Evolutionary conservation across 2,329 filamentous ascomycete genomes (phyloP).

Genomic region (Pyrenophora seminiperda): DNA sequence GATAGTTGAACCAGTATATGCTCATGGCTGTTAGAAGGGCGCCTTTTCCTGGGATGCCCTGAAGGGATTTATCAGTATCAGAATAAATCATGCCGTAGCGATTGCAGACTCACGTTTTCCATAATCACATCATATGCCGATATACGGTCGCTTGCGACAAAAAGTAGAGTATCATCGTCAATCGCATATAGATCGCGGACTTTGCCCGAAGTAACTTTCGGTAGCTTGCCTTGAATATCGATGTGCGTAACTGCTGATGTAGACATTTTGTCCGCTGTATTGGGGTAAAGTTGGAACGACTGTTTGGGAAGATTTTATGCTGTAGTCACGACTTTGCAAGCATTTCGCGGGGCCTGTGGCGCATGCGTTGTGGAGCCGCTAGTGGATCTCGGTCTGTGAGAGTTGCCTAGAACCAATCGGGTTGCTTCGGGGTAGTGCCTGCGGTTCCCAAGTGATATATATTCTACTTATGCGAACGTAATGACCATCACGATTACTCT

Average conservation of each 20-base stretch:
- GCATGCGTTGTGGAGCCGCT: conserved; percentile 9
- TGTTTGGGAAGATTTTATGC: conserved; percentile 14
- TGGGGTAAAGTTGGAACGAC: conserved; percentile 8
- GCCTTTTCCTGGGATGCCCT: conserved; percentile 73
- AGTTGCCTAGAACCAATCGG: not conserved
- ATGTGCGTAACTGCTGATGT: conserved; percentile 35
- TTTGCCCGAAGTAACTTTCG: conserved; percentile 67
- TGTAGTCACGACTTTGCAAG: conserved; percentile 17
- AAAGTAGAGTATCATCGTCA: conserved; percentile 73
- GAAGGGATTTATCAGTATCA: conserved; percentile 1
- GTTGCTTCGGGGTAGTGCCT: not conserved
- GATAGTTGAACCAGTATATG: conserved; percentile 69
- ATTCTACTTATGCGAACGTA: too few species aligned
- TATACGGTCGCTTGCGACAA: conserved; percentile 87
- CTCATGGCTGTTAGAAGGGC: conserved; percentile 69
- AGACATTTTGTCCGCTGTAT: conserved; percentile 28
- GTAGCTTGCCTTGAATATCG: conserved; percentile 46
- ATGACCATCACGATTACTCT: too few species aligned
- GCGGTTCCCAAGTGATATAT: not conserved
- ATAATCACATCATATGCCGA: conserved; percentile 95
- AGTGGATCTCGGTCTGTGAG: conserved; percentile 1
- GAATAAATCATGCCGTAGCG: too few species aligned
- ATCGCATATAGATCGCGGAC: conserved; percentile 82
- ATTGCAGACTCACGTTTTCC: conserved; percentile 65
- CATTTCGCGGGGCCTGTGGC: conserved; percentile 15